Evolutionary conservation across 2,329 filamentous ascomycete genomes (phyloP).

Genomic region (Corynespora cassiicola): DNA sequence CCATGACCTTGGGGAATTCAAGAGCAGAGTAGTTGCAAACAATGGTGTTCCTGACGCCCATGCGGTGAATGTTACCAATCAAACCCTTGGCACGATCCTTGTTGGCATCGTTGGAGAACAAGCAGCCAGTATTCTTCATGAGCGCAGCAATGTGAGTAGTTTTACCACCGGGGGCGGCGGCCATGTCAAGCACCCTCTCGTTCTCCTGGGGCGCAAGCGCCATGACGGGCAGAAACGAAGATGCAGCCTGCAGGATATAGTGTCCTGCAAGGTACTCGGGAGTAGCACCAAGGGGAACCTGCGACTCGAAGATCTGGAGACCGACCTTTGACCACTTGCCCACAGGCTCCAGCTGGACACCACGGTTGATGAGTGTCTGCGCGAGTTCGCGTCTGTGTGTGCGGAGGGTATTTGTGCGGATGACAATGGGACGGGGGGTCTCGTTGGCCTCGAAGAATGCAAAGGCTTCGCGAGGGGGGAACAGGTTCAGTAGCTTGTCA

Average conservation of each 20-base stretch:
- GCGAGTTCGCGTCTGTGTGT: conserved; percentile 80
- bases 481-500: conserved; percentile 92
- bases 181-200: conserved; percentile 93
- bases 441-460: conserved; percentile 99
- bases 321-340: conserved; percentile 99
- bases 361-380: conserved; percentile 92
- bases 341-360: conserved; percentile 93
- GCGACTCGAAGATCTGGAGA: conserved; percentile 92
- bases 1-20: conserved; percentile 92
- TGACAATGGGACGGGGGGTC: conserved; percentile 88
- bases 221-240: conserved; percentile 97
- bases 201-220: conserved; percentile 91
- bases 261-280: conserved; percentile 97
- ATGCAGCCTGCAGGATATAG: conserved; percentile 97
- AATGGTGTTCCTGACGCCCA: conserved; percentile 91
- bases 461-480: conserved; percentile 91
- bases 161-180: conserved; percentile 93
- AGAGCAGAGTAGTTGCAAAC: conserved; percentile 95
- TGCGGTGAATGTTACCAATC: conserved; percentile 92
- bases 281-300: conserved; percentile 86
- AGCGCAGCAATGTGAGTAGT: conserved; percentile 95
- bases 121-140: conserved; percentile 95
- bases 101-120: conserved; percentile 97
- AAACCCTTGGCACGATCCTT: conserved; percentile 93
- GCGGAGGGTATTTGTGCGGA: conserved; percentile 94